Conservation (phyloP, 805 yeast genomes). For the Zygotorulaspora florentina region DNA sequence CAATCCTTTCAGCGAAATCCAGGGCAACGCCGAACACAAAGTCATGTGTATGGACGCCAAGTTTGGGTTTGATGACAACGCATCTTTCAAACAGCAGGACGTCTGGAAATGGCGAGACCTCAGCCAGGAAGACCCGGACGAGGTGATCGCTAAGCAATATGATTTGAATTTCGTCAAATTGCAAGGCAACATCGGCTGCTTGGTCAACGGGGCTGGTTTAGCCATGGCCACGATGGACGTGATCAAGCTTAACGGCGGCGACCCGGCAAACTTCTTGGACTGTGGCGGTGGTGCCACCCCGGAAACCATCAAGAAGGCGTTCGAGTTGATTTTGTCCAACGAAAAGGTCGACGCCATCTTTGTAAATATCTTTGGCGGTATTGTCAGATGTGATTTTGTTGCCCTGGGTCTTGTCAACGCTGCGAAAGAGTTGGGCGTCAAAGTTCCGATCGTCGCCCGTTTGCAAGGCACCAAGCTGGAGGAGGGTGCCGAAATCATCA, state of each 20-base stretch:
- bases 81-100: conserved; percentile 90
- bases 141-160: conserved; percentile 83
- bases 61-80: conserved; percentile 96
- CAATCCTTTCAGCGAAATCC: conserved; percentile 94
- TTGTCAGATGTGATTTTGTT: conserved; percentile 98
- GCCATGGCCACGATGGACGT: conserved; percentile 99
- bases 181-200: conserved; percentile 97
- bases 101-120: conserved; percentile 95
- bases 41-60: conserved; percentile 99
- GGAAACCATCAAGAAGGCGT: conserved; percentile 94
- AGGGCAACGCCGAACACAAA: conserved; percentile 48
- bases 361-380: conserved; percentile 98
- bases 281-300: conserved; percentile 99
- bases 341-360: conserved; percentile 88
- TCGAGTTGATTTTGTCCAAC: conserved; percentile 87
- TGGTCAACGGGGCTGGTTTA: conserved; percentile 99
- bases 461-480: conserved; percentile 96
- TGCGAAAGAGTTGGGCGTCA: conserved; percentile 83
- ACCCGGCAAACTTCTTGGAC: conserved; percentile 98
- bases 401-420: conserved; percentile 97
- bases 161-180: conserved; percentile 95
- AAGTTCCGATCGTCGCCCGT: conserved; percentile 95
- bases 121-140: conserved; percentile 97
- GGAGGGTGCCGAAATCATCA: conserved; percentile 80
- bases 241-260: conserved; percentile 96